A percentile compares a stretch with the other conserved stretches of the same genome.
Conservation (phyloP, 177 flowering plant species). For the Vitis hybrid region DNA sequence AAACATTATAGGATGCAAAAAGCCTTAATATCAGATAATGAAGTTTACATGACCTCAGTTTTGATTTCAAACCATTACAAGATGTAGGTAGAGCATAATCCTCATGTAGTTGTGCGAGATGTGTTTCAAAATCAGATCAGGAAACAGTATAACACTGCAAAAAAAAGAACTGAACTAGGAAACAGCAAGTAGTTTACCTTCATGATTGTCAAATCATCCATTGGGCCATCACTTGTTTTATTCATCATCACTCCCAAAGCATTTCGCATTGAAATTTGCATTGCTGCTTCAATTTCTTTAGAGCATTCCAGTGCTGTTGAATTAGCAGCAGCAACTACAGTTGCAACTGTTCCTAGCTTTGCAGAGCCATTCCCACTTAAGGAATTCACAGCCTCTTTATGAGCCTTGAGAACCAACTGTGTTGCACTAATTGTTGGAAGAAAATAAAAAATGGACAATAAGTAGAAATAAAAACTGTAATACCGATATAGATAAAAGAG, state of each 20-base stretch:
- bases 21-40: background rate
- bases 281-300: slow-evolving; percentile 96
- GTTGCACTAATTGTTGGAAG: slow-evolving; percentile 58
- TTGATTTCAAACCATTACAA: background rate
- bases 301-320: slow-evolving; percentile 85
- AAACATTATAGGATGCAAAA: background rate
- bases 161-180: background rate
- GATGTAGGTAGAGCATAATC: background rate
- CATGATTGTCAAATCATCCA: slow-evolving; percentile 95
- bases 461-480: background rate
- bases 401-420: slow-evolving; percentile 88
- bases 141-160: background rate
- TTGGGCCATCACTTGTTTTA: slow-evolving; percentile 61
- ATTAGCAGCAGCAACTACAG: slow-evolving; percentile 98
- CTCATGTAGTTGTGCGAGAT: too few relatives aligned
- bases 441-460: background rate
- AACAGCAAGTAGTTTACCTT: slow-evolving; percentile 44
- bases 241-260: slow-evolving; percentile 71
- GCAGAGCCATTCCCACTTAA: slow-evolving; percentile 88
- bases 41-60: background rate
- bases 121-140: background rate
- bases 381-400: slow-evolving; percentile 94
- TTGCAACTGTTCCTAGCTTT: slow-evolving; percentile 85
- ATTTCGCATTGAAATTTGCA: slow-evolving; percentile 83
- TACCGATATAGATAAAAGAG: background rate